Base-by-base conservation (phyloP, 2,329 filamentous ascomycete genomes). In the Lasiodiplodia hormozganensis region DNA sequence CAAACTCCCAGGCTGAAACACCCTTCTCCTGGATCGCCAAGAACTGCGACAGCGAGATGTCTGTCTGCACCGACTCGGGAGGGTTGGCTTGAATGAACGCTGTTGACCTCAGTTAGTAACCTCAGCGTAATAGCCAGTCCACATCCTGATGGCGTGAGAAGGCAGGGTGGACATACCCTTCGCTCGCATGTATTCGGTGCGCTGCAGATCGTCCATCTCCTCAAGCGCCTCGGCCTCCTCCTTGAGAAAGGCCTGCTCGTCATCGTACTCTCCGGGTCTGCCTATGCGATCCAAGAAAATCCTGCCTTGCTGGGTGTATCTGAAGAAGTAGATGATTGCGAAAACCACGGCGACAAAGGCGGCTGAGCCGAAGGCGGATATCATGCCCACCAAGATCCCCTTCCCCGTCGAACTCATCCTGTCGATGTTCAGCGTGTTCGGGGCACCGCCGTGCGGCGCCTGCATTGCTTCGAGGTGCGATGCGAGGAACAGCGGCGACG, bases 1-100 rank as follows among this genome's bases (percentile, higher is more conserved):
- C 96, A 76, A 99, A 99, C 80, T 99, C 96, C 96, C 96, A 99
- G 7, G 96, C 96, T 5, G 96, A 97, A n/a, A 99, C 95, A 62
- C 96, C 96, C 81, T 99, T 99, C 83, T 99, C 96, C 83, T 99
- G 96, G 73, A 99, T 99, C 52, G 96, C 96, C 69, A 99, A 87
- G 79, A 97, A 98, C 79, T 99, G 96, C 43, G 96, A 98, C 71
- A 99, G 84, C 25, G 96, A 98, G 72, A 99, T 99, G 78, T 99
- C 96, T 73, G 96, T 98, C 76, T 96, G 94, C 69, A 95, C 84
- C 8, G 96, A 98, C 80, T 99, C 96, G 72, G 96, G 94, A 3
- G 95, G 96, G 77, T 98, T 97, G 68, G 91, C 93, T 79, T 96
- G 91, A 70, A 97, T 89, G 77, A 97, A 99, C 38, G 95, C 96